phyloP scores from a whole-genome alignment of 352 stramenopile genomes.

The Globisporangium spinosum region DNA sequence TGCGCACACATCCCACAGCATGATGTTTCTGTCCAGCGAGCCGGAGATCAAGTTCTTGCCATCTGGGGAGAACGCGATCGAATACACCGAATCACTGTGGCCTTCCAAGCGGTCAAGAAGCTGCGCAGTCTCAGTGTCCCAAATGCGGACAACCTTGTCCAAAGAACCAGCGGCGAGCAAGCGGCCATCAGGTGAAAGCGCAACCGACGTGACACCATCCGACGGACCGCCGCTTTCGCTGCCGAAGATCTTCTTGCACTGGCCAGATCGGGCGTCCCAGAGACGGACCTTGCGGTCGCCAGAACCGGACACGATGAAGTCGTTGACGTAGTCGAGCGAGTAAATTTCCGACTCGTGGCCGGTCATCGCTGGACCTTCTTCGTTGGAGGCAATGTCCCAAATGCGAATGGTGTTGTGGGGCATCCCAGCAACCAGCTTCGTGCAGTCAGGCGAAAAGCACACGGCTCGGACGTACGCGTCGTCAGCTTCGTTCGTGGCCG shows the following conservation, averaged over 20 bases:
- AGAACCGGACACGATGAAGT: conserved; percentile 85
- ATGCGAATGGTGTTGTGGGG: conserved; percentile 85
- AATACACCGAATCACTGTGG: conserved; percentile 87
- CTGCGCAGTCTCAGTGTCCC: conserved; percentile 80
- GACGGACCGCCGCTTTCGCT: conserved; percentile 75
- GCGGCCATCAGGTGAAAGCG: conserved; percentile 71
- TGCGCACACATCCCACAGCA: conserved; percentile 82
- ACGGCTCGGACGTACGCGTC: conserved; percentile 82
- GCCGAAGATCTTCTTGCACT: conserved; percentile 85
- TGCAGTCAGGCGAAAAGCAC: conserved; percentile 82
- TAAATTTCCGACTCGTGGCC: conserved; percentile 87
- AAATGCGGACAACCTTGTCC: conserved; percentile 86
- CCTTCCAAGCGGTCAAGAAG: conserved; percentile 78
- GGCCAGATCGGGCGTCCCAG: conserved; percentile 75
- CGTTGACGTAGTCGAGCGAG: conserved; percentile 82
- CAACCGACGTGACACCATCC: conserved; percentile 80
- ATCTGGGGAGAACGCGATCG: conserved; percentile 83
- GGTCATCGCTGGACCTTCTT: conserved; percentile 77
- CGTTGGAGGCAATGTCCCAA: conserved; percentile 85
- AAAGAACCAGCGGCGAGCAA: conserved; percentile 74
- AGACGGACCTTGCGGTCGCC: conserved; percentile 80
- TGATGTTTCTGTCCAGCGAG: conserved; percentile 83
- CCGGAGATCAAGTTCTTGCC: conserved; percentile 87
- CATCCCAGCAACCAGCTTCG: conserved; percentile 85
- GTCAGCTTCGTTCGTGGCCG: conserved; percentile 60